These are phyloP conservation scores for Crataegus laevigata DNA, from an alignment of 306 rosid genomes.

Conservation along the genomic window DNA sequence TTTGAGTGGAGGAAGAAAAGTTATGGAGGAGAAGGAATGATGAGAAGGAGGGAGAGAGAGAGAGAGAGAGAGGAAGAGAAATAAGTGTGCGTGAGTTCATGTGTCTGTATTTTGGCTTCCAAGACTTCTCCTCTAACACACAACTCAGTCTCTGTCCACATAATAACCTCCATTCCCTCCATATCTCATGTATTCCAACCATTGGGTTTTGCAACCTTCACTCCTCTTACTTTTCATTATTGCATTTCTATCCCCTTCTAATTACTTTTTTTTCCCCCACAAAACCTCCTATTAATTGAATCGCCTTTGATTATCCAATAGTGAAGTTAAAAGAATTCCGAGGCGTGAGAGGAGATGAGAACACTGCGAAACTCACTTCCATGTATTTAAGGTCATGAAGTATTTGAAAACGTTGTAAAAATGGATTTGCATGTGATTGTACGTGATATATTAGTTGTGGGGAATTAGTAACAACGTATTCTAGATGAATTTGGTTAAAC, in stretches of 20 bases:
- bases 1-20: neutral
- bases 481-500: neutral
- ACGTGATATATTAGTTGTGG: too few species aligned
- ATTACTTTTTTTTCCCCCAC: too few species aligned
- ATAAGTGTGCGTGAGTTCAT: neutral
- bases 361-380: too few species aligned
- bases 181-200: too few species aligned
- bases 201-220: neutral
- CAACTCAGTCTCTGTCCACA: conserved; percentile 5
- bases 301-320: too few species aligned
- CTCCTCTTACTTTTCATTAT: neutral
- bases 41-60: too few species aligned
- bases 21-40: neutral
- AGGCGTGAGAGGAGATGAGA: too few species aligned
- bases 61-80: too few species aligned
- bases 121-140: neutral
- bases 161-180: conserved; percentile 13
- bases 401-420: too few species aligned
- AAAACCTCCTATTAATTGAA: neutral
- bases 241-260: neutral
- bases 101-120: neutral
- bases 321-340: too few species aligned
- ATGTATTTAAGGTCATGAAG: too few species aligned
- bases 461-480: neutral
- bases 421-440: neutral